Percentiles rank a stretch among this genome's conserved stretches.
Conservation (phyloP, 495 filamentous ascomycete genomes). For the Annulohypoxylon bovei region DNA sequence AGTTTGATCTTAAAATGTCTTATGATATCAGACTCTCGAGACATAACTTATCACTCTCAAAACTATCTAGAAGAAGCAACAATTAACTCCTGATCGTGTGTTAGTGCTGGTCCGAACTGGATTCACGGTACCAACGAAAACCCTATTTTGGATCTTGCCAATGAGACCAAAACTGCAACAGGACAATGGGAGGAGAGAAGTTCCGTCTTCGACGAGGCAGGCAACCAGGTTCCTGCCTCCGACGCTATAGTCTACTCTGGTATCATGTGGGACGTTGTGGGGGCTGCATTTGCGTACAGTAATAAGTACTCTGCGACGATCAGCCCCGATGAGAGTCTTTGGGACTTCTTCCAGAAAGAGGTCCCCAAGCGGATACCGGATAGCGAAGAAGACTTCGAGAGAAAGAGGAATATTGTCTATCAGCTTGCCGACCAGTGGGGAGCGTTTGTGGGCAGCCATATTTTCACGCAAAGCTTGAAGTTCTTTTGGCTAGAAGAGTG, state of each 20-base stretch:
- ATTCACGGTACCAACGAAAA: conserved; percentile 90
- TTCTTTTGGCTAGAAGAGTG: conserved; percentile 97
- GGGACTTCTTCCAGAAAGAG: conserved; percentile 78
- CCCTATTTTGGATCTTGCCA: conserved; percentile 82
- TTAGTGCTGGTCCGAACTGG: conserved; percentile 85
- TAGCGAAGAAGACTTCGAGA: conserved; percentile 51
- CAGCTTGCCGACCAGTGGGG: conserved; percentile 84
- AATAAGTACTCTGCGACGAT: conserved; percentile 73
- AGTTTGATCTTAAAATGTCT: no score
- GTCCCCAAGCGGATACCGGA: conserved; percentile 63
- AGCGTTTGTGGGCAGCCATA: conserved; percentile 79
- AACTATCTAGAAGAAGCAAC: background rate
- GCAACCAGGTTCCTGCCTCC: conserved; percentile 63
- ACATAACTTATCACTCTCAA: background rate
- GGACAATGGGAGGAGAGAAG: conserved; percentile 67
- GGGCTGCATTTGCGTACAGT: conserved; percentile 81
- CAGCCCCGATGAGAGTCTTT: conserved; percentile 70
- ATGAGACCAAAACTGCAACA: conserved; percentile 68
- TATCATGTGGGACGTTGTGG: conserved; percentile 81
- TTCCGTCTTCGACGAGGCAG: conserved; percentile 70
- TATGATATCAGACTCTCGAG: no score
- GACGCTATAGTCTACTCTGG: conserved; percentile 65
- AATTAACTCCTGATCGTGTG: background rate
- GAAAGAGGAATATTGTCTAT: conserved; percentile 64
- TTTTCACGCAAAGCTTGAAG: conserved; percentile 83